These are phyloP conservation scores for Solanum boliviense DNA, from an alignment of 257 asterid species.

Conservation along the genomic window DNA sequence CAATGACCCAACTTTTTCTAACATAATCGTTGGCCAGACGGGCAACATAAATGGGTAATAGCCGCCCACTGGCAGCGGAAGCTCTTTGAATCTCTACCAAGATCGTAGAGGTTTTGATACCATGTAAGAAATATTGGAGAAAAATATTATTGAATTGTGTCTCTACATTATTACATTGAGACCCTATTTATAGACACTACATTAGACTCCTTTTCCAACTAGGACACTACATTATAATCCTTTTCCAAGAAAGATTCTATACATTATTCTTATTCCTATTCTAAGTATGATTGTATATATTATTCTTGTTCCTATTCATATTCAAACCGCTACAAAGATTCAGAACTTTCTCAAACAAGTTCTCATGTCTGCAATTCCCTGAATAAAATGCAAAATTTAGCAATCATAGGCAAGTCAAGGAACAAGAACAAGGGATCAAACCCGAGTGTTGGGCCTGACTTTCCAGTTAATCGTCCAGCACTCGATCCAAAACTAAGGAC, in stretches of 20 bases:
- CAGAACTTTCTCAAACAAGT: not conserved
- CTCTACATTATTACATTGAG: not conserved
- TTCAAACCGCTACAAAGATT: not conserved
- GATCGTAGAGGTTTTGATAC: not conserved
- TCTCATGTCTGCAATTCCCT: not conserved
- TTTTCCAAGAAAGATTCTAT: not conserved
- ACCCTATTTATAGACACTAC: not conserved
- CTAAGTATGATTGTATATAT: not conserved
- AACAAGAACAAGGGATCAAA: not conserved
- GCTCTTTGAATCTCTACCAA: not conserved
- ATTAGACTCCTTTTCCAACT: not conserved
- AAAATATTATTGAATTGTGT: not conserved
- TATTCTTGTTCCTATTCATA: not conserved
- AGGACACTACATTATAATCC: not conserved
- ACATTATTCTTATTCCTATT: not conserved
- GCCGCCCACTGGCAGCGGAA: not conserved
- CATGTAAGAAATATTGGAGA: not conserved
- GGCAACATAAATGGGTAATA: not conserved
- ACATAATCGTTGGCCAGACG: not conserved
- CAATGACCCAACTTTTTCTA: not conserved
- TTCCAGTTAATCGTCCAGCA: not conserved
- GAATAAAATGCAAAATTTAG: not conserved
- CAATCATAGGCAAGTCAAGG: not conserved
- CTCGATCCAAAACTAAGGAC: not conserved
- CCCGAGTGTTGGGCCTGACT: not conserved